phyloP scores from a whole-genome alignment of 345 rosid species.

The Populus davidiana region DNA sequence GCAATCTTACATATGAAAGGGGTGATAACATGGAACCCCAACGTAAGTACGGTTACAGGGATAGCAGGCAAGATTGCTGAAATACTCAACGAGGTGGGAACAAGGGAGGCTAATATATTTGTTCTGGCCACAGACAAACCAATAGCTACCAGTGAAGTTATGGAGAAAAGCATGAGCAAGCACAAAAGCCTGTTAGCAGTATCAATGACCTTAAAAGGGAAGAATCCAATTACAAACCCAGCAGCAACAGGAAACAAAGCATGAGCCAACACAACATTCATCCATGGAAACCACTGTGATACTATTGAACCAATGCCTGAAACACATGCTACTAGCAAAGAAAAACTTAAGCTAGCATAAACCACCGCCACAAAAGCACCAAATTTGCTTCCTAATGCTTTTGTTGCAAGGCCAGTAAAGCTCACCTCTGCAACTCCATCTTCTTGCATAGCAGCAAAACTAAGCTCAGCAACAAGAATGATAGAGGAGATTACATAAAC shows the following conservation, averaged over 20 bases:
- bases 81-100: slow-evolving; percentile 55
- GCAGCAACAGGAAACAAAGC: slow-evolving; percentile 57
- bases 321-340: slow-evolving; percentile 83
- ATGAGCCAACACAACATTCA: slow-evolving; percentile 59
- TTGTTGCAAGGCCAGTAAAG: slow-evolving; percentile 76
- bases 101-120: slow-evolving; percentile 56
- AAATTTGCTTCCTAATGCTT: slow-evolving; percentile 61
- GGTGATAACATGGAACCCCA: slow-evolving; percentile 91
- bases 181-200: slow-evolving; percentile 60
- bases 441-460: slow-evolving; percentile 81
- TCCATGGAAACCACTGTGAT: slow-evolving; percentile 69
- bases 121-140: slow-evolving; percentile 76
- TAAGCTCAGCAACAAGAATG: slow-evolving; percentile 82
- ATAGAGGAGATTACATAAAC: slow-evolving; percentile 80
- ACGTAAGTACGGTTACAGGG: slow-evolving; percentile 77
- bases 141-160: slow-evolving; percentile 57
- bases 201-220: slow-evolving; percentile 69
- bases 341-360: slow-evolving; percentile 77
- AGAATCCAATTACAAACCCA: slow-evolving; percentile 51
- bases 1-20: slow-evolving; percentile 83
- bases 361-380: slow-evolving; percentile 73
- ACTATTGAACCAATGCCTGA: slow-evolving; percentile 84
- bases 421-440: slow-evolving; percentile 80
- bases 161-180: slow-evolving; percentile 67
- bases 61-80: slow-evolving; percentile 70